Percentiles rank a stretch among this genome's conserved stretches.
These are phyloP conservation scores for Chlamydomonas eustigma DNA, from an alignment of 139 green algal genomes.

Conservation along the genomic window DNA sequence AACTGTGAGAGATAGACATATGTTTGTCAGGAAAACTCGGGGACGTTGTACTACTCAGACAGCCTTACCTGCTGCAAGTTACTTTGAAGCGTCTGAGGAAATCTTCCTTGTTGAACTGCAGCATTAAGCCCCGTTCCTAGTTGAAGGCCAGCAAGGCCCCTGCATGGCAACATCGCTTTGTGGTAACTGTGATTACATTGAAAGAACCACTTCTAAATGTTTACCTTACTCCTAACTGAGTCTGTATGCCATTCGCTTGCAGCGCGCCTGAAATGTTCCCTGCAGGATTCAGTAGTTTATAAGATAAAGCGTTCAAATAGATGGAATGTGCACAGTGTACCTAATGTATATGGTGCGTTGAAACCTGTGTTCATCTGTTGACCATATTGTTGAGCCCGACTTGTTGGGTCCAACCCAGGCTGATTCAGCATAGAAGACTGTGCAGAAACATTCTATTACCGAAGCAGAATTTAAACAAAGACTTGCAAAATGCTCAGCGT, in stretches of 20 bases:
- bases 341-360: conserved; percentile 6
- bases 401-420: conserved; percentile 20
- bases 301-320: neutral
- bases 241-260: conserved; percentile 25
- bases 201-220: neutral
- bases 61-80: conserved; percentile 18
- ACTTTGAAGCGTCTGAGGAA: conserved; percentile 24
- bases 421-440: conserved; percentile 24
- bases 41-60: neutral
- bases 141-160: conserved; percentile 24
- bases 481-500: no score
- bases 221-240: conserved; percentile 28
- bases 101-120: conserved; percentile 21
- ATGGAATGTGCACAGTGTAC: neutral
- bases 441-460: no score
- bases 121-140: neutral
- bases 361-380: neutral
- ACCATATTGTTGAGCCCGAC: neutral
- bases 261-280: conserved; percentile 19
- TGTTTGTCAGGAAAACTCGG: neutral
- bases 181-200: neutral
- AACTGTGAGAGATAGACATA: neutral
- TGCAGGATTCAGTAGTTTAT: neutral
- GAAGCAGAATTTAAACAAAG: no score
- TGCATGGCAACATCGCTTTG: neutral